A percentile compares a stretch with the other conserved stretches of the same genome.
Evolutionary conservation across 306 rosid species (phyloP).

Genomic region (Sindora glabra): DNA sequence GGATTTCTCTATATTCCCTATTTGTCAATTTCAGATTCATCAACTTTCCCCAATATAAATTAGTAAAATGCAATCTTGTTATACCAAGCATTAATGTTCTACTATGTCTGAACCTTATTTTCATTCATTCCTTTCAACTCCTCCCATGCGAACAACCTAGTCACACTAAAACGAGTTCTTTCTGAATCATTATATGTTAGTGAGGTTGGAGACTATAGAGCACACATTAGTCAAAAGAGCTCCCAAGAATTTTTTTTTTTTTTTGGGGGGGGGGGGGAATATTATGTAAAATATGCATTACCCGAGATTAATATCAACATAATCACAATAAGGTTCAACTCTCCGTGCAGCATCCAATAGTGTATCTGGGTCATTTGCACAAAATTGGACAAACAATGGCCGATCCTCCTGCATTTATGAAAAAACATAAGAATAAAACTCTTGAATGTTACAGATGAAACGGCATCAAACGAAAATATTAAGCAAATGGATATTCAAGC

Average conservation of each 20-base stretch:
- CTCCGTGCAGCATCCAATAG: slow-evolving; percentile 74
- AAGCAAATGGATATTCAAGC: background rate
- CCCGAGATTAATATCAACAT: slow-evolving; percentile 96
- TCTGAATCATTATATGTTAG: no score
- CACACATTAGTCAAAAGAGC: background rate
- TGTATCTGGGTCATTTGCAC: slow-evolving; percentile 80
- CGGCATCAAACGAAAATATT: background rate
- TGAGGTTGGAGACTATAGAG: background rate
- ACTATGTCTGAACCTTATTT: background rate
- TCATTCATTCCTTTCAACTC: background rate
- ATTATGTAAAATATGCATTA: slow-evolving; percentile 15
- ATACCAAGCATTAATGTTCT: background rate
- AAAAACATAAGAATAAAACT: no score
- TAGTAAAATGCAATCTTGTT: background rate
- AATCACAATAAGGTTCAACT: slow-evolving; percentile 80
- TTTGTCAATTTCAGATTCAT: background rate
- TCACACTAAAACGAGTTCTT: background rate
- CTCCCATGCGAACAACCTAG: background rate
- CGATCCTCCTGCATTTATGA: slow-evolving; percentile 62
- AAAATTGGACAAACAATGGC: slow-evolving; percentile 88
- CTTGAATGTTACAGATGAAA: no score
- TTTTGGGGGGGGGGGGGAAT: no score
- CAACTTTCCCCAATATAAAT: background rate
- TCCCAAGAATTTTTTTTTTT: background rate
- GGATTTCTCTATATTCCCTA: background rate